Evolutionary conservation across 371 early-diverging fungal genomes (phyloP).

Genomic region (Rhizopus stolonifer): DNA sequence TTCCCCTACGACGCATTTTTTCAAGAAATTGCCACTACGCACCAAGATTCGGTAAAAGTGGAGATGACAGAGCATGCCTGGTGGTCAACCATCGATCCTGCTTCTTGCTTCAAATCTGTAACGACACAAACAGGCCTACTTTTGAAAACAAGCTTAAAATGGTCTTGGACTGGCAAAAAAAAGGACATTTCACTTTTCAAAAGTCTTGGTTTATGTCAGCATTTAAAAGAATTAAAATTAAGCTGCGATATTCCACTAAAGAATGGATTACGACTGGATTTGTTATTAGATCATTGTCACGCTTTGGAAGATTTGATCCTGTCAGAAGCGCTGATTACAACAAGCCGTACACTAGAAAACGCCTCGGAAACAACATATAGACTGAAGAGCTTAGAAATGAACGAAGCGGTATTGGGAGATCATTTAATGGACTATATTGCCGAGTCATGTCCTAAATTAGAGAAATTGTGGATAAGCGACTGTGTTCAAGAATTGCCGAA

Average conservation of each 20-base stretch:
- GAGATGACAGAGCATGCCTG: slow-evolving; percentile 28
- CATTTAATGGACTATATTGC: slow-evolving; percentile 27
- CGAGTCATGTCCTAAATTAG: slow-evolving; percentile 10
- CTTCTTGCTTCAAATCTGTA: slow-evolving; percentile 16
- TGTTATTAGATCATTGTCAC: slow-evolving; percentile 20
- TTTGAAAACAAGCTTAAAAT: slow-evolving; percentile 15
- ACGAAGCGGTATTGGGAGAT: slow-evolving; percentile 16
- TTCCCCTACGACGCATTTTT: slow-evolving; percentile 33
- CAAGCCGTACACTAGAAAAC: slow-evolving; percentile 5
- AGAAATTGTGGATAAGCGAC: slow-evolving; percentile 8
- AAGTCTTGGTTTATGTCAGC: slow-evolving; percentile 11
- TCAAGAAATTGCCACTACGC: slow-evolving; percentile 20
- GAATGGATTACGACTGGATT: slow-evolving; percentile 24
- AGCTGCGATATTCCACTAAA: slow-evolving; percentile 23
- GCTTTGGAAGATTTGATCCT: slow-evolving; percentile 8
- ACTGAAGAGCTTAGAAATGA: slow-evolving; percentile 7
- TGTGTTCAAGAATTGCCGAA: slow-evolving; percentile 22
- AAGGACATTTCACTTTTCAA: slow-evolving; percentile 21
- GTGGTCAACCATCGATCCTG: slow-evolving; percentile 28
- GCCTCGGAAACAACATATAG: slow-evolving; percentile 1
- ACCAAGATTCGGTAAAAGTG: slow-evolving; percentile 6
- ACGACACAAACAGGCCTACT: slow-evolving; percentile 18
- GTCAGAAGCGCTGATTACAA: slow-evolving; percentile 17
- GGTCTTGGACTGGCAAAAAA: slow-evolving; percentile 31
- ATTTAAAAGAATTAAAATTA: slow-evolving; percentile 19